Evolutionary conservation across 768 basidiomycete genomes (phyloP), one percentile per base, ranked within the genome.

Genomic region (Ephemerocybe angulata): DNA sequence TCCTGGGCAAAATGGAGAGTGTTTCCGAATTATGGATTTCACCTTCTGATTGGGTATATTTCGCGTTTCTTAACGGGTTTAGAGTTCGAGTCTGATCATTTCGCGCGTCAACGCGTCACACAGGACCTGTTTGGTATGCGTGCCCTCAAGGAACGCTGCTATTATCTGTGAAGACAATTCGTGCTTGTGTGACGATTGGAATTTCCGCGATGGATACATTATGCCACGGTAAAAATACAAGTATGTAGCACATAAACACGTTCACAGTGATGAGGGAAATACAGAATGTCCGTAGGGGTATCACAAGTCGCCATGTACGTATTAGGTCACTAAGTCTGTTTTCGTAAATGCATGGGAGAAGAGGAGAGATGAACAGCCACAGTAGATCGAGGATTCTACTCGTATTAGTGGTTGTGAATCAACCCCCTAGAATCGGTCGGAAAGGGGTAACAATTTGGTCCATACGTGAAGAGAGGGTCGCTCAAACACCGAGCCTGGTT

Each of bases 1-100:
- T 95, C 12, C 82, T 98, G 38, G 90, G 87, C 25, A 91, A 92
- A 70, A 88, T 98, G 83, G 97, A 99, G 50, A 84, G 86, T 2
- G 84, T 89, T 42, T 79, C 83, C 28, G 97, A 99, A 60, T 72
- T 98, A 53, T 98, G 96, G 96, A 76, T 98, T 25, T 83, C 90
- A 5, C 72, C 76, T 54, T 75, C 84, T 31, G 97, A 99, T 67
- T 99, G 94, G 91, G 91, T 93, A 69, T 47, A 80, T 30, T 13
- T 11, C 17, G n/a, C 28, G n/a, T 11, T 28, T 28, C 4, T 71
- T 24, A 25, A 50, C 29, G 19, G 31, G 27, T 13, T 11, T 24
- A 29, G 17, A 22, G n/a, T 29, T 33, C 27, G 19, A 28, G 10
- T 6, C 25, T 10, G 17, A 53, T 17, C 38, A 11, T 31, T 56